A percentile compares a stretch with the other conserved stretches of the same genome.
These are phyloP conservation scores for Aspergillus pseudoviridinutans DNA, from an alignment of 2,329 filamentous ascomycete genomes.

Conservation along the genomic window DNA sequence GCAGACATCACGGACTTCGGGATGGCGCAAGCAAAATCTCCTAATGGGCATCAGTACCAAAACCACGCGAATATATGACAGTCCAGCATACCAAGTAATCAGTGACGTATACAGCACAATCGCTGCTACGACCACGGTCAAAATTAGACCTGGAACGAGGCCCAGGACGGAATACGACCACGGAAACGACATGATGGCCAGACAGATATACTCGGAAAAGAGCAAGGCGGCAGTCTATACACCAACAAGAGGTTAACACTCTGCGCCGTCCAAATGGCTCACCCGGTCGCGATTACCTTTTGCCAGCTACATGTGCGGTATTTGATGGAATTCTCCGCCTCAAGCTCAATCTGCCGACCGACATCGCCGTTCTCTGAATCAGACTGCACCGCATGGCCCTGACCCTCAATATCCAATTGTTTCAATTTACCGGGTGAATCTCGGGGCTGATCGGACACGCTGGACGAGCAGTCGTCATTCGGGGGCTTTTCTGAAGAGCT, in stretches of 20 bases:
- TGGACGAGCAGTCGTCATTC: slow-evolving; percentile 16
- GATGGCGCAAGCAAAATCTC: slow-evolving; percentile 88
- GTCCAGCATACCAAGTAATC: slow-evolving; percentile 52
- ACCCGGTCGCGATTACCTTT: slow-evolving; percentile 53
- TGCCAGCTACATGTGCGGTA: slow-evolving; percentile 93
- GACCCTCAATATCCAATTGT: slow-evolving; percentile 27
- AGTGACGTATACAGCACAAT: slow-evolving; percentile 81
- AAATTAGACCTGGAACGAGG: slow-evolving; percentile 77
- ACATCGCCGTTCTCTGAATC: slow-evolving; percentile 45
- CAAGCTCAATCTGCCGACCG: slow-evolving; percentile 69
- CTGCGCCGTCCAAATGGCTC: not conserved
- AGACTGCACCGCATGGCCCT: slow-evolving; percentile 24
- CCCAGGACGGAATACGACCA: slow-evolving; percentile 88
- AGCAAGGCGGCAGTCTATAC: slow-evolving; percentile 74
- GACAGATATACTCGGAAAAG: slow-evolving; percentile 92
- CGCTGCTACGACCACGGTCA: slow-evolving; percentile 73
- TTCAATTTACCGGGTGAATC: slow-evolving; percentile 24
- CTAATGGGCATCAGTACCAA: slow-evolving; percentile 44
- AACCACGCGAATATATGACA: not conserved
- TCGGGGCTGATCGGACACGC: slow-evolving; percentile 19
- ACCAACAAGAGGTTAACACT: slow-evolving; percentile 4
- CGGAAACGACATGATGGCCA: slow-evolving; percentile 92
- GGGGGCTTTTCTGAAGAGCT: slow-evolving; percentile 15
- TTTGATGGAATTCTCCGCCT: slow-evolving; percentile 75
- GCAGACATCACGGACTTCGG: slow-evolving; percentile 87